Evolutionary conservation across 1,139 yeast species (phyloP).

Genomic region (Candida labiduridarum): DNA sequence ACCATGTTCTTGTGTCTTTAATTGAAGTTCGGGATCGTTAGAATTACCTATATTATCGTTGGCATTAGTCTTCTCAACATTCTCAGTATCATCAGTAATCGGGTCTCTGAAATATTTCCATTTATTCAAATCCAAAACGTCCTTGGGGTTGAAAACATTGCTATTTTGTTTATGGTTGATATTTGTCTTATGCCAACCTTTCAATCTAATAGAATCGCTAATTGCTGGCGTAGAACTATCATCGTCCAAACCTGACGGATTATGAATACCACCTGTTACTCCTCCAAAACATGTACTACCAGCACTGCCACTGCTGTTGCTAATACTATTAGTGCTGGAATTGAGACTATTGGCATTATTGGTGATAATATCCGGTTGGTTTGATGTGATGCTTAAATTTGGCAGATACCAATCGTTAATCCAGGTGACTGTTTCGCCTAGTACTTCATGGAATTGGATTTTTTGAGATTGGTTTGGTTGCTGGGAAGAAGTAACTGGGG

Average conservation of each 20-base stretch:
- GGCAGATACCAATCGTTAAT: conserved; percentile 46
- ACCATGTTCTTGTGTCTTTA: conserved; percentile 5
- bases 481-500: conserved; percentile 15
- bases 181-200: conserved; percentile 44
- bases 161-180: conserved; percentile 19
- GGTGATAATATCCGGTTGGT: background rate
- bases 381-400: conserved; percentile 25
- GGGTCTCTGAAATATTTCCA: conserved; percentile 26
- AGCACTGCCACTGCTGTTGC: conserved; percentile 4
- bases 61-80: too few relatives aligned
- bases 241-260: conserved; percentile 12
- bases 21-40: background rate
- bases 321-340: conserved; percentile 18
- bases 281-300: background rate
- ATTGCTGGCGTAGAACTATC: conserved; percentile 19
- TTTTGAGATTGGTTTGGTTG: conserved; percentile 7
- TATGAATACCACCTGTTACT: conserved; percentile 10
- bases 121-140: conserved; percentile 32
- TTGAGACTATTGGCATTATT: background rate
- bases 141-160: conserved; percentile 21
- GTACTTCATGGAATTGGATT: conserved; percentile 22
- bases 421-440: conserved; percentile 41
- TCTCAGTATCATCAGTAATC: background rate
- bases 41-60: background rate
- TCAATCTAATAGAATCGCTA: conserved; percentile 25